Evolutionary conservation across 352 stramenopile species (phyloP).

Genomic region (Globisporangium paddicum): DNA sequence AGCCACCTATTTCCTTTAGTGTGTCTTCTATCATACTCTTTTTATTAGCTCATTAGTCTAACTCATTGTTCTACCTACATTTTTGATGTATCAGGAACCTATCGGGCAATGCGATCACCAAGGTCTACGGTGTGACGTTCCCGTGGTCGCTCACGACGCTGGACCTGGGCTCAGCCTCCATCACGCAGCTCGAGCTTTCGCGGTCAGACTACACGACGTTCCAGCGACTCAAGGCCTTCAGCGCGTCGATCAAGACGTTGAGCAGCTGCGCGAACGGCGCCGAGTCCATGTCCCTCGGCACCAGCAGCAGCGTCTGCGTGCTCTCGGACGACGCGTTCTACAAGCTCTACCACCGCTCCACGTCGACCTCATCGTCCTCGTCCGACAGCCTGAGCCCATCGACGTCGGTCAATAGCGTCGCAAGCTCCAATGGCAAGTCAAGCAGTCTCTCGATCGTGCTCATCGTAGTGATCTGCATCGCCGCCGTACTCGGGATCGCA

Average conservation of each 20-base stretch:
- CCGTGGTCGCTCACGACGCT: constrained; percentile 42
- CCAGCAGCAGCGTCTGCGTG: constrained; percentile 44
- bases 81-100: constrained; percentile 43
- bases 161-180: constrained; percentile 38
- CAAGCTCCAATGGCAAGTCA: constrained; percentile 10
- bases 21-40: neutral
- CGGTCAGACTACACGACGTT: constrained; percentile 57
- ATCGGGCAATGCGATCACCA: constrained; percentile 49
- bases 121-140: constrained; percentile 51
- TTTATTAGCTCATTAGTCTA: neutral
- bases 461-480: constrained; percentile 52
- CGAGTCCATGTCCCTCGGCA: constrained; percentile 31
- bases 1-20: neutral
- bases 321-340: constrained; percentile 61
- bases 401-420: constrained; percentile 19
- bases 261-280: constrained; percentile 39
- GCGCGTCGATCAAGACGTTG: constrained; percentile 31
- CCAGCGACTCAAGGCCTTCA: constrained; percentile 38
- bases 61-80: neutral
- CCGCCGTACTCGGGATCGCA: constrained; percentile 39
- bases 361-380: neutral
- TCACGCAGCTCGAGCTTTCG: constrained; percentile 67
- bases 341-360: constrained; percentile 29
- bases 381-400: constrained; percentile 18
- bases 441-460: constrained; percentile 41